A percentile compares a stretch with the other conserved stretches of the same genome.
These are phyloP conservation scores for Volutella citrinella DNA, from an alignment of 2,329 filamentous ascomycete genomes.

Conservation along the genomic window DNA sequence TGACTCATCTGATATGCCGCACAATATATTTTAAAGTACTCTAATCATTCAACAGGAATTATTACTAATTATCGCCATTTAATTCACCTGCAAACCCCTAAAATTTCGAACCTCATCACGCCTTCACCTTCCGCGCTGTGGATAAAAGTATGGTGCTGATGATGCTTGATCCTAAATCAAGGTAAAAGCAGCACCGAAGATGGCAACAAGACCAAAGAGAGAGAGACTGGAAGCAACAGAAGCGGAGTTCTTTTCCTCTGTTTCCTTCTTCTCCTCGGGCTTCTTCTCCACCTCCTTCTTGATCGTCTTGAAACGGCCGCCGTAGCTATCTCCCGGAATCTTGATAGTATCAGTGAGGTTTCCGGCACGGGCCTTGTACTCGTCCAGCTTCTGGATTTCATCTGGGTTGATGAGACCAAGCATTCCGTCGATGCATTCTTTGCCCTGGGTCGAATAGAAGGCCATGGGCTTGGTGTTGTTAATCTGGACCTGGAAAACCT, in stretches of 20 bases:
- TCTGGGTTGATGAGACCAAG: conserved; percentile 37
- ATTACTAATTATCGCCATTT: too few relatives aligned
- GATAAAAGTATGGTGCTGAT: too few relatives aligned
- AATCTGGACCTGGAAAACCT: conserved; percentile 34
- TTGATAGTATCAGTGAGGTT: conserved; percentile 14
- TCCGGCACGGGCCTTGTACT: conserved; percentile 30
- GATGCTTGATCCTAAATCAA: conserved; percentile 12
- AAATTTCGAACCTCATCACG: too few relatives aligned
- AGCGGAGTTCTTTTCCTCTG: conserved; percentile 13
- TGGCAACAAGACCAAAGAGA: conserved; percentile 15
- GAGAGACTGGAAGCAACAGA: conserved; percentile 15
- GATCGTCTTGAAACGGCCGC: too few relatives aligned
- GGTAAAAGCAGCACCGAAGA: conserved; percentile 15
- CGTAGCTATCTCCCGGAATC: conserved; percentile 4
- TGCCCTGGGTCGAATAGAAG: conserved; percentile 39
- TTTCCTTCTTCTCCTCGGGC: conserved; percentile 3
- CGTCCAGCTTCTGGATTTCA: conserved; percentile 25
- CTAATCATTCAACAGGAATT: too few relatives aligned
- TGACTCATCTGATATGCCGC: too few relatives aligned
- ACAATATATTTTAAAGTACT: too few relatives aligned
- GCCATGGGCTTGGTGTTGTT: conserved; percentile 30
- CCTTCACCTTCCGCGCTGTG: too few relatives aligned
- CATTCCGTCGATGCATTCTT: conserved; percentile 36
- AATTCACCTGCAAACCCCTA: too few relatives aligned
- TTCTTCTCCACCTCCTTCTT: too few relatives aligned